These are phyloP conservation scores for Lophiotrema nucula DNA, from an alignment of 495 filamentous ascomycete species.

Conservation along the genomic window DNA sequence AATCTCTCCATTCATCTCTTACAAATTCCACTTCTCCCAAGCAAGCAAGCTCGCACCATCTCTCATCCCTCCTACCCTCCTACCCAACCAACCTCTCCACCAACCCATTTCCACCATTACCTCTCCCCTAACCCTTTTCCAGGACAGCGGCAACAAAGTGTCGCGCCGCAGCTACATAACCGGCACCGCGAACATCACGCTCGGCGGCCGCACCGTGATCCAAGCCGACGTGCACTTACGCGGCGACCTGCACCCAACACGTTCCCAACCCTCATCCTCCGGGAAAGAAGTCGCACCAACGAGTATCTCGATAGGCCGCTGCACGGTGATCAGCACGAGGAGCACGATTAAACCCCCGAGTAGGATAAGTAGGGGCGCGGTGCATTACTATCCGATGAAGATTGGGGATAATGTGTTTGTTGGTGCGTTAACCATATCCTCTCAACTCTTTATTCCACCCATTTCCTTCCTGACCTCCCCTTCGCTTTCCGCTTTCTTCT, in stretches of 20 bases:
- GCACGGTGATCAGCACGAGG: conserved; percentile 76
- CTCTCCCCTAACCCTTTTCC: background rate
- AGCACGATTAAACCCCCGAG: conserved; percentile 75
- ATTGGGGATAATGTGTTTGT: conserved; percentile 93
- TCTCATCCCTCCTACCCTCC: no score
- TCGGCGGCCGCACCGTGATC: conserved; percentile 93
- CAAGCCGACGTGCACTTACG: conserved; percentile 88
- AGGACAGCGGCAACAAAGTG: conserved; percentile 99
- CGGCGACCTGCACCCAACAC: conserved; percentile 60
- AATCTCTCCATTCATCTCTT: no score
- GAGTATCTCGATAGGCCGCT: conserved; percentile 82
- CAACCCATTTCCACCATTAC: no score
- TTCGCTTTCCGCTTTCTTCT: background rate
- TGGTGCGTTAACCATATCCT: conserved; percentile 47
- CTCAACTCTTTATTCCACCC: background rate
- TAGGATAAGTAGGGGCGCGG: conserved; percentile 60
- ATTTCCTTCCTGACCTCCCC: no score
- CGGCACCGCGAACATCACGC: conserved; percentile 95
- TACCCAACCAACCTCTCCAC: no score
- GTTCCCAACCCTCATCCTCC: conserved; percentile 41
- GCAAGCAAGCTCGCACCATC: no score
- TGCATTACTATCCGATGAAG: conserved; percentile 77
- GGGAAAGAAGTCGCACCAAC: conserved; percentile 46
- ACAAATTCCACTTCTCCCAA: no score
- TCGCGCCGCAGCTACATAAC: conserved; percentile 85